phyloP scores from a whole-genome alignment of 495 filamentous ascomycete species.

The Talaromyces trachyspermus region DNA sequence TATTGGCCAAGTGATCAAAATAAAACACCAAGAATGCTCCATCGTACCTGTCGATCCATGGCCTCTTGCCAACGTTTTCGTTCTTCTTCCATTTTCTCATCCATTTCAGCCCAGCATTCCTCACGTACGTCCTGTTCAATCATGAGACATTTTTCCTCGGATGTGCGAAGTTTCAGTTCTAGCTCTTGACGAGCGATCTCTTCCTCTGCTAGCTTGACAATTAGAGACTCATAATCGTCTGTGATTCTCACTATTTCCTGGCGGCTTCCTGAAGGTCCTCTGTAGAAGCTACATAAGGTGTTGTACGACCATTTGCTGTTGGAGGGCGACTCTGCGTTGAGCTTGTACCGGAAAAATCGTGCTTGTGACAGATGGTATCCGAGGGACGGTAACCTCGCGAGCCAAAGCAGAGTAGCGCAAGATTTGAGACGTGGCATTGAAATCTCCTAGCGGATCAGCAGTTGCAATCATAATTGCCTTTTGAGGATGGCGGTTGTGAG shows the following conservation, averaged over 20 bases:
- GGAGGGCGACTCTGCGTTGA: slow-evolving; percentile 14
- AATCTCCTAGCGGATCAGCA: slow-evolving; percentile 88
- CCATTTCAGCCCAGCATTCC: slow-evolving; percentile 81
- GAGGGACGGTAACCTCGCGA: slow-evolving; percentile 85
- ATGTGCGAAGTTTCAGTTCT: slow-evolving; percentile 45
- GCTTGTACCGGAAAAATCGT: slow-evolving; percentile 47
- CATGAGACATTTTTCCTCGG: slow-evolving; percentile 60
- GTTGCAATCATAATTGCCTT: slow-evolving; percentile 95
- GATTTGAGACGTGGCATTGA: slow-evolving; percentile 94
- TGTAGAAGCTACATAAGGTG: slow-evolving; percentile 41
- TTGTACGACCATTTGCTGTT: slow-evolving; percentile 38
- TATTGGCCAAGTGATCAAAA: slow-evolving; percentile 15
- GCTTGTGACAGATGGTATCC: slow-evolving; percentile 68
- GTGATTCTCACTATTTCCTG: slow-evolving; percentile 67
- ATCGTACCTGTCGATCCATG: slow-evolving; percentile 61
- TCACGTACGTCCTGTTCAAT: slow-evolving; percentile 86
- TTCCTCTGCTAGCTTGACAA: slow-evolving; percentile 51
- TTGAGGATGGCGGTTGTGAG: slow-evolving; percentile 57
- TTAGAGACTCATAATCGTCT: slow-evolving; percentile 61
- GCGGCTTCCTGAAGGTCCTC: slow-evolving; percentile 72
- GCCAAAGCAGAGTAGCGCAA: slow-evolving; percentile 91
- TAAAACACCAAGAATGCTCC: neutral
- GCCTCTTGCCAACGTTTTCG: slow-evolving; percentile 68
- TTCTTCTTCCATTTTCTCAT: slow-evolving; percentile 64
- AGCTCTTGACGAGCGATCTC: slow-evolving; percentile 50